These are phyloP conservation scores for Capronia americana DNA, from an alignment of 2,329 filamentous ascomycete species.

Conservation along the genomic window DNA sequence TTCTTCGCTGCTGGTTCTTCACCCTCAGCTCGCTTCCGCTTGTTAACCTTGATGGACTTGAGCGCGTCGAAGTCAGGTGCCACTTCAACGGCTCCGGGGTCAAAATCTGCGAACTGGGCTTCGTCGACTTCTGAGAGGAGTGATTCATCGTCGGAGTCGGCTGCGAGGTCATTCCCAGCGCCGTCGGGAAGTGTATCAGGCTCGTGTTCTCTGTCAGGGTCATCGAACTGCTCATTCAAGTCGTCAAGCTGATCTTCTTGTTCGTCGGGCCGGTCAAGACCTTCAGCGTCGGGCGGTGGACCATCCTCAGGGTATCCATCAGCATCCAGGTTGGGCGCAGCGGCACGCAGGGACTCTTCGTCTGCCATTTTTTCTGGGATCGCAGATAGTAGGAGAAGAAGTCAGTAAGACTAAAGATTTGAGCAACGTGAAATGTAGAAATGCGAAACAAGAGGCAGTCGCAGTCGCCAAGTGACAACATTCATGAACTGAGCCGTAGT, in stretches of 20 bases:
- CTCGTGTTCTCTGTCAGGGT: slow-evolving; percentile 35
- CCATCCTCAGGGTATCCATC: slow-evolving; percentile 31
- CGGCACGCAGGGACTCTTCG: neutral
- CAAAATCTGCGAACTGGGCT: slow-evolving; percentile 69
- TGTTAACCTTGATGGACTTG: slow-evolving; percentile 66
- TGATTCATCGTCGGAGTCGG: slow-evolving; percentile 65
- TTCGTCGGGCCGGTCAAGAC: slow-evolving; percentile 51
- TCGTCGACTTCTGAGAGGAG: slow-evolving; percentile 69
- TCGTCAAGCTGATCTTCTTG: slow-evolving; percentile 40
- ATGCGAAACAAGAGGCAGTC: neutral
- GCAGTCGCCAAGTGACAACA: neutral
- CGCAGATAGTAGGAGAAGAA: neutral
- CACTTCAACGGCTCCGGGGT: slow-evolving; percentile 65
- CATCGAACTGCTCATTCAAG: slow-evolving; percentile 32
- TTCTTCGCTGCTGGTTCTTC: slow-evolving; percentile 74
- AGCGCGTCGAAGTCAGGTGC: slow-evolving; percentile 68
- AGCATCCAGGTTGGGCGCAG: slow-evolving; percentile 35
- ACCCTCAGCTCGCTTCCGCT: slow-evolving; percentile 67
- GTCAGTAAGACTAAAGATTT: neutral
- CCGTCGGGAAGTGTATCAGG: slow-evolving; percentile 40
- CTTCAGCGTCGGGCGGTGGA: slow-evolving; percentile 43
- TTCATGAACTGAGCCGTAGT: neutral
- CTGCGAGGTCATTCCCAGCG: slow-evolving; percentile 41
- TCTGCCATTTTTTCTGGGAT: neutral
- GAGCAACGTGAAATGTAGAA: neutral